Evolutionary conservation across 345 rosid genomes (phyloP), one percentile per base, ranked within the genome.

Genomic region (Sonneratia alba): DNA sequence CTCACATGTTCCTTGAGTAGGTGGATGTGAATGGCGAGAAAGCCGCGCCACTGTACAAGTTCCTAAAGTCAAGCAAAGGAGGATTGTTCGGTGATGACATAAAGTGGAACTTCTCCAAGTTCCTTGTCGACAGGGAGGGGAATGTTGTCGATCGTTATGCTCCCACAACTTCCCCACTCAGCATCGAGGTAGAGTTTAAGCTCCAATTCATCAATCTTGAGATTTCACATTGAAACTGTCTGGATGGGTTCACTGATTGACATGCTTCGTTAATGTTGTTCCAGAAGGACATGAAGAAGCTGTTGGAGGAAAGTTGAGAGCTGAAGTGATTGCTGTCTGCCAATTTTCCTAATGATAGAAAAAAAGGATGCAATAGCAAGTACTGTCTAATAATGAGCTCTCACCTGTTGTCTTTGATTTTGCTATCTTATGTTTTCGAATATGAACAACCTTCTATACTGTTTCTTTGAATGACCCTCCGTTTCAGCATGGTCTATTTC

Each of bases 41-140:
- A 0, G 83, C 96, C 36, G 89, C 85, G 66, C 98, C 99, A 9
- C 24, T 95, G 64, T 95, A 90, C 91, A 90, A 92, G 81, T 85
- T 82, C 83, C 80, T 96, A 75, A 96, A 89, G 82, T 82, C 94
- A 0, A 87, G 86, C 84, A 96, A 92, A 83, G 94, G 96, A 15
- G 91, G 97, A 47, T 34, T 84, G 13, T 82, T 90, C 42, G 97
- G 94, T 32, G 89, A 85, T 59, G 68, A 74, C 51, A 84, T 95
- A 75, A 91, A 92, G 85, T 95, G 98, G 98, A 92, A 92, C 72
- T 95, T 90, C 36, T 73, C 96, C 70, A 92, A 95, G 87, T 92
- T 89, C 78, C 87, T 92, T 77, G 85, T 89, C 16, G 87, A 87
- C 75, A 89, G 89, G 77, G 91, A 89, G 13, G 99, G 94, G 13